Conservation (phyloP, 2,329 filamentous ascomycete genomes). For the Pestalotiopsis fici region DNA sequence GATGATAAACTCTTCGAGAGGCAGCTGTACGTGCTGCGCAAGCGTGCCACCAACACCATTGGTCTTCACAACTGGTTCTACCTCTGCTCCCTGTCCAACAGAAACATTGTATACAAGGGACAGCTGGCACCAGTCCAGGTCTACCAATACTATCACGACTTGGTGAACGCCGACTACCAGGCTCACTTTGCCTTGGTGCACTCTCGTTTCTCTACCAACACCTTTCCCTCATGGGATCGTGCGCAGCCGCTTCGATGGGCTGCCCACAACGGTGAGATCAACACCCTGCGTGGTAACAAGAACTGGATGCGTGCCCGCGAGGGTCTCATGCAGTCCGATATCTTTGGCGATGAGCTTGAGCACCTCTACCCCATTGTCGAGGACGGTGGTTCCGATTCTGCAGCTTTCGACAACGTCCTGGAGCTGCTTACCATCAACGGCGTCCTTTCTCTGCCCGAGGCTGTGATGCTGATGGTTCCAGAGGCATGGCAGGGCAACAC, state of each 20-base stretch:
- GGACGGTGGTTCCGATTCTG: conserved; percentile 94
- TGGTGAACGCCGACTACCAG: conserved; percentile 96
- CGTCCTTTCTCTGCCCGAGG: conserved; percentile 90
- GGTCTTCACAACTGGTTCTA: conserved; percentile 99
- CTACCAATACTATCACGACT: conserved; percentile 96
- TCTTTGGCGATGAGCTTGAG: conserved; percentile 92
- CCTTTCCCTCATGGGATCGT: conserved; percentile 97
- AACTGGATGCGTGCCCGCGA: conserved; percentile 99
- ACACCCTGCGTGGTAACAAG: conserved; percentile 96
- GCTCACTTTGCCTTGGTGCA: conserved; percentile 96
- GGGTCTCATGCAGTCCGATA: conserved; percentile 88
- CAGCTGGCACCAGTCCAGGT: conserved; percentile 93
- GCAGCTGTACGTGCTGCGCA: conserved; percentile 91
- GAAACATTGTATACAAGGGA: conserved; percentile 99
- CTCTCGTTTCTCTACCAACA: conserved; percentile 97
- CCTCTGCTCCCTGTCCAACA: conserved; percentile 92
- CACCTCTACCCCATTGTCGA: conserved; percentile 91
- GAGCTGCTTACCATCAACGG: conserved; percentile 94
- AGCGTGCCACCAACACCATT: conserved; percentile 92
- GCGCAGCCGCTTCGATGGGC: conserved; percentile 96
- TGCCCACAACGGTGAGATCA: conserved; percentile 98
- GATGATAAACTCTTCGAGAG: conserved; percentile 86
- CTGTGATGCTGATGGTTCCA: conserved; percentile 97
- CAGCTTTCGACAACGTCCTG: conserved; percentile 95
- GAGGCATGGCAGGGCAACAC: conserved; percentile 97